phyloP scores from a whole-genome alignment of 306 rosid genomes.

The Chamaecrista fasciculata region DNA sequence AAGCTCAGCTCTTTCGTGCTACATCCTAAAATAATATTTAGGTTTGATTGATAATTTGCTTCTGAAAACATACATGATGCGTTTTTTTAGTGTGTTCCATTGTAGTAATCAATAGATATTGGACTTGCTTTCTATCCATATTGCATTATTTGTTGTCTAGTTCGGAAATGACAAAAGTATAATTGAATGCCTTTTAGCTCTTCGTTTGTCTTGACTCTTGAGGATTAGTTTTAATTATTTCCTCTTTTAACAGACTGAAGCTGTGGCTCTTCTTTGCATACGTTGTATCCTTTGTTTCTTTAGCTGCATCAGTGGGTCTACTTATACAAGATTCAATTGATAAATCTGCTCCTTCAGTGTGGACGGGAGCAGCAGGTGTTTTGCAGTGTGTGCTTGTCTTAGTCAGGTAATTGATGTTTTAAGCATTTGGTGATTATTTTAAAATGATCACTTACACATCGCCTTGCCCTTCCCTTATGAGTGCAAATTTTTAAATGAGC shows the following conservation, averaged over 20 bases:
- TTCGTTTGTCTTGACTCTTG: conserved; percentile 20
- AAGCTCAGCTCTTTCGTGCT: neutral
- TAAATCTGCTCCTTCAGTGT: conserved; percentile 75
- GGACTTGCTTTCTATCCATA: neutral
- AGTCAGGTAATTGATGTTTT: conserved; percentile 57
- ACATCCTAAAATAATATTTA: neutral
- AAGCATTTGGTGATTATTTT: conserved; percentile 16
- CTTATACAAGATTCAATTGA: conserved; percentile 89
- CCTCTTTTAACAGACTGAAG: conserved; percentile 70
- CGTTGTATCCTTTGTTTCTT: conserved; percentile 92
- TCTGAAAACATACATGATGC: neutral
- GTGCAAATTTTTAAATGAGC: neutral
- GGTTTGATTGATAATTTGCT: neutral
- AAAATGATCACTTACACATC: neutral
- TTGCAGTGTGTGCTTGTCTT: conserved; percentile 85
- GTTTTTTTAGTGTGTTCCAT: neutral
- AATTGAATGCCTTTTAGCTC: conserved; percentile 11
- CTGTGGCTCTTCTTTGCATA: conserved; percentile 98
- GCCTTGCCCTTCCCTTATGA: neutral
- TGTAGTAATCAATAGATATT: neutral
- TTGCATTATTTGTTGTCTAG: neutral
- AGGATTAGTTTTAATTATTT: conserved; percentile 27
- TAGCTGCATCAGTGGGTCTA: conserved; percentile 96
- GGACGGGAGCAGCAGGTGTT: conserved; percentile 97
- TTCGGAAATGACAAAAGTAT: neutral